Evolutionary conservation across 2,329 filamentous ascomycete genomes (phyloP).

Genomic region (Coniosporium tulheliwenetii): DNA sequence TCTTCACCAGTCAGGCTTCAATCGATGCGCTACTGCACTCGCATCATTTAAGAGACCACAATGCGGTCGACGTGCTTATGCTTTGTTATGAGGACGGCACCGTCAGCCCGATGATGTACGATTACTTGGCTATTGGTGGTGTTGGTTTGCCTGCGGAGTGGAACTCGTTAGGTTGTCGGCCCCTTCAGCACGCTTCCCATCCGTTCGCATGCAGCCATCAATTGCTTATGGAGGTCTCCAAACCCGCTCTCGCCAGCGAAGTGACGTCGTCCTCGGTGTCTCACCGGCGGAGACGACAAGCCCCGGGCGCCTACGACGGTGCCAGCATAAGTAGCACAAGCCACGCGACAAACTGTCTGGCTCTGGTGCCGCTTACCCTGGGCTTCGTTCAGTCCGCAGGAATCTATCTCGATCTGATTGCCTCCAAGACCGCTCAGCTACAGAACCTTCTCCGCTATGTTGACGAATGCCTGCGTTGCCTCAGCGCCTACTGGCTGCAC

Average conservation of each 20-base stretch:
- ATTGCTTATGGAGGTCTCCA: conserved; percentile 27
- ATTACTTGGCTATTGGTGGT: conserved; percentile 65
- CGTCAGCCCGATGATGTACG: conserved; percentile 68
- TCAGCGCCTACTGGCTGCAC: conserved; percentile 69
- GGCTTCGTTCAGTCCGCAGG: conserved; percentile 65
- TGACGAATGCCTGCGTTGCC: conserved; percentile 62
- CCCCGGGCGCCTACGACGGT: too few relatives aligned
- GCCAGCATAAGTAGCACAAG: too few relatives aligned
- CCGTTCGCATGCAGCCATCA: conserved; percentile 18
- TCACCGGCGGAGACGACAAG: too few relatives aligned
- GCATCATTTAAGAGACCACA: conserved; percentile 44
- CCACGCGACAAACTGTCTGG: conserved; percentile 5
- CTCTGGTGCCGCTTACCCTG: conserved; percentile 56
- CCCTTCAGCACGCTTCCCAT: conserved; percentile 56
- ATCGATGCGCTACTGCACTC: conserved; percentile 23
- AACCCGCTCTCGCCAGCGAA: too few relatives aligned
- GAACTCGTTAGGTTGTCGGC: too few relatives aligned
- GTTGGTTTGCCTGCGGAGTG: too few relatives aligned
- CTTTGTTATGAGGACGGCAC: conserved; percentile 55
- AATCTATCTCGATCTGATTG: conserved; percentile 67
- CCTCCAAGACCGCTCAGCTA: conserved; percentile 73
- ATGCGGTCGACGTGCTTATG: conserved; percentile 66
- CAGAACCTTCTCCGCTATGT: conserved; percentile 80
- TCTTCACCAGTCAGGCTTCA: conserved; percentile 10
- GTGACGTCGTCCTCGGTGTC: too few relatives aligned